phyloP scores from a whole-genome alignment of 495 filamentous ascomycete species.

The Aspergillus taichungensis region DNA sequence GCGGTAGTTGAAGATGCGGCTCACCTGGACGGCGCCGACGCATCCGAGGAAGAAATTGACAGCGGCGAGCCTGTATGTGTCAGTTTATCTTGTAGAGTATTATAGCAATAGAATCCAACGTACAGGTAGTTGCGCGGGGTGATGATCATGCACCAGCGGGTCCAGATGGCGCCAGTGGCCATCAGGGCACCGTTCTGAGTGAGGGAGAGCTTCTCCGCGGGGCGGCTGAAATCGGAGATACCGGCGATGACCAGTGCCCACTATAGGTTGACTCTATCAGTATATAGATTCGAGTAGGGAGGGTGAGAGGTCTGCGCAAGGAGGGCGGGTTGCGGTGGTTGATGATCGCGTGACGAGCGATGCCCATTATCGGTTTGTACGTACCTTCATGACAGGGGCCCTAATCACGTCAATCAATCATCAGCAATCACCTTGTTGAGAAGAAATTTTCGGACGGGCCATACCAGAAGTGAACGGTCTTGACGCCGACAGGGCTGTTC shows the following conservation, averaged over 20 bases:
- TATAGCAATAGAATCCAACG: conserved; percentile 13
- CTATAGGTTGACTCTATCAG: conserved; percentile 35
- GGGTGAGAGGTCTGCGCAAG: background rate
- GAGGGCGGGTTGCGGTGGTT: no score
- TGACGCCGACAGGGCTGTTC: conserved; percentile 79
- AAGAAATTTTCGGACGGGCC: conserved; percentile 20
- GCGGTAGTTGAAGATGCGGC: conserved; percentile 64
- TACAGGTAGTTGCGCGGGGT: conserved; percentile 85
- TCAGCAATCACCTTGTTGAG: background rate
- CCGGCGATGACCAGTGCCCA: conserved; percentile 91
- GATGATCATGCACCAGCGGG: conserved; percentile 96
- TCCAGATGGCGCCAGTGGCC: conserved; percentile 93
- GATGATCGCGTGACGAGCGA: no score
- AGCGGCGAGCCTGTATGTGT: conserved; percentile 61
- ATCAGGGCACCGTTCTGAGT: conserved; percentile 85
- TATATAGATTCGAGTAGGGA: background rate
- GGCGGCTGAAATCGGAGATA: conserved; percentile 82
- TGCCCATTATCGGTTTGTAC: conserved; percentile 4
- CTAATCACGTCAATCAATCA: conserved; percentile 27
- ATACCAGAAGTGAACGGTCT: conserved; percentile 98
- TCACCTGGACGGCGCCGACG: conserved; percentile 75
- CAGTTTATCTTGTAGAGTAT: background rate
- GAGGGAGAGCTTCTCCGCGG: conserved; percentile 84
- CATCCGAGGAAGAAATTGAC: conserved; percentile 97
- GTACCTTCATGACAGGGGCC: conserved; percentile 95